phyloP scores from a whole-genome alignment of 371 early-diverging fungal genomes.

The Fennellomyces sp. region DNA sequence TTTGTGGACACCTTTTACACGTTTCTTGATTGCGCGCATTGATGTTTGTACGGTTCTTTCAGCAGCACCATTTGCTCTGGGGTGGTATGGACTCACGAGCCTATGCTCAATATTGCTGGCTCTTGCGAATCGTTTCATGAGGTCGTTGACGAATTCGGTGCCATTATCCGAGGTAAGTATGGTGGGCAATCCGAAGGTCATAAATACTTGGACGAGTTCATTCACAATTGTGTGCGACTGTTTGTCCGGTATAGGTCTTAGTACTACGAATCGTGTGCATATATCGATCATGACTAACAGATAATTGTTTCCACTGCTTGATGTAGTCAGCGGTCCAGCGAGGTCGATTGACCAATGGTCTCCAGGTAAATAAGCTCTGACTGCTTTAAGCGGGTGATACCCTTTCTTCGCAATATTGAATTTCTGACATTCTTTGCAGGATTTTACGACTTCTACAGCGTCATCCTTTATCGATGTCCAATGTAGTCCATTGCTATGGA shows the following conservation, averaged over 20 bases:
- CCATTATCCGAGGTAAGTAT: slow-evolving; percentile 23
- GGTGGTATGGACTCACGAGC: slow-evolving; percentile 7
- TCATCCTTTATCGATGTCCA: slow-evolving; percentile 22
- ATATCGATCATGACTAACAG: slow-evolving; percentile 25
- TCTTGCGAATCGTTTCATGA: slow-evolving; percentile 8
- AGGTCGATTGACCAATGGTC: slow-evolving; percentile 29
- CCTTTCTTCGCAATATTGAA: slow-evolving; percentile 11
- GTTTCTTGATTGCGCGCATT: slow-evolving; percentile 13
- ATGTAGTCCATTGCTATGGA: slow-evolving; percentile 5
- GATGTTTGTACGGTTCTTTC: slow-evolving; percentile 21
- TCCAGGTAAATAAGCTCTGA: slow-evolving; percentile 19
- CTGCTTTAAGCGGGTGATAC: slow-evolving; percentile 20
- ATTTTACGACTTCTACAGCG: slow-evolving; percentile 10
- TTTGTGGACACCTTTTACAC: slow-evolving; percentile 2
- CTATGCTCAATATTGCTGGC: not conserved
- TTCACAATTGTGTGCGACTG: slow-evolving; percentile 9
- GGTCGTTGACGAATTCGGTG: slow-evolving; percentile 23
- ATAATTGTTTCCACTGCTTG: slow-evolving; percentile 9
- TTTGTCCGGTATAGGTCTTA: slow-evolving; percentile 20
- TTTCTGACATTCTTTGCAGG: slow-evolving; percentile 19
- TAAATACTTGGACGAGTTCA: slow-evolving; percentile 14
- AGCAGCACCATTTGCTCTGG: slow-evolving; percentile 6
- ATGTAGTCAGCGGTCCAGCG: slow-evolving; percentile 21
- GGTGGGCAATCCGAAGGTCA: slow-evolving; percentile 19
- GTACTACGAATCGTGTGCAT: slow-evolving; percentile 19